Evolutionary conservation across 495 filamentous ascomycete species (phyloP).

Genomic region (Neurospora tetraspora): DNA sequence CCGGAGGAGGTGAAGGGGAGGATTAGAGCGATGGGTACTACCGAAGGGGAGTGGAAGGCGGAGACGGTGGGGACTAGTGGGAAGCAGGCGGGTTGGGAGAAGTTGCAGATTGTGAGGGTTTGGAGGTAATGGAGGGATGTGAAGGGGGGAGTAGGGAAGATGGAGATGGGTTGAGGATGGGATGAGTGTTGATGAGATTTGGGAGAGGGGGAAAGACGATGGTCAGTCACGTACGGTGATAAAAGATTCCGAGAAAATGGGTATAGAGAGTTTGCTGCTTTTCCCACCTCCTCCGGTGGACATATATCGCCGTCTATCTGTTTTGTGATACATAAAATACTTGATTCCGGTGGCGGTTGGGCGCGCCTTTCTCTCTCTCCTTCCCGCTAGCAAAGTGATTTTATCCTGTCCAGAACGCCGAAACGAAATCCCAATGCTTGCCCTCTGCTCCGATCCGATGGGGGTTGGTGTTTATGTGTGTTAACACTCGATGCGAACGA

Average conservation of each 20-base stretch:
- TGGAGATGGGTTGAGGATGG: not conserved
- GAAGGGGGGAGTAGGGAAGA: not conserved
- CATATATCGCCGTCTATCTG: not conserved
- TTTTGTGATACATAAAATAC: not conserved
- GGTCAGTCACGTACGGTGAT: not conserved
- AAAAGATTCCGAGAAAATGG: not conserved
- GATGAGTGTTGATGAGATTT: not conserved
- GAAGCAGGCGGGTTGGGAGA: conserved; percentile 86
- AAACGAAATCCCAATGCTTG: not conserved
- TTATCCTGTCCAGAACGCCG: not conserved
- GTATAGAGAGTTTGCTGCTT: not conserved
- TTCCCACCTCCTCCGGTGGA: not conserved
- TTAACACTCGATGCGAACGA: not conserved
- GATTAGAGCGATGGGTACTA: conserved; percentile 42
- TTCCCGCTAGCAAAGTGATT: not conserved
- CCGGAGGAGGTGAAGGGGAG: conserved; percentile 63
- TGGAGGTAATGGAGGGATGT: conserved; percentile 36
- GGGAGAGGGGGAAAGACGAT: not conserved
- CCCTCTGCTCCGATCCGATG: not conserved
- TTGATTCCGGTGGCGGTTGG: not conserved
- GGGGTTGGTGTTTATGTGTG: not conserved
- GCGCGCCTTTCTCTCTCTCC: not conserved
- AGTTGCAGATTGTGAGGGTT: conserved; percentile 69
- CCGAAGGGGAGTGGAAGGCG: conserved; percentile 50
- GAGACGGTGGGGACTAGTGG: conserved; percentile 80